Evolutionary conservation across 306 rosid genomes (phyloP).

Genomic region (Spatholobus suberectus): DNA sequence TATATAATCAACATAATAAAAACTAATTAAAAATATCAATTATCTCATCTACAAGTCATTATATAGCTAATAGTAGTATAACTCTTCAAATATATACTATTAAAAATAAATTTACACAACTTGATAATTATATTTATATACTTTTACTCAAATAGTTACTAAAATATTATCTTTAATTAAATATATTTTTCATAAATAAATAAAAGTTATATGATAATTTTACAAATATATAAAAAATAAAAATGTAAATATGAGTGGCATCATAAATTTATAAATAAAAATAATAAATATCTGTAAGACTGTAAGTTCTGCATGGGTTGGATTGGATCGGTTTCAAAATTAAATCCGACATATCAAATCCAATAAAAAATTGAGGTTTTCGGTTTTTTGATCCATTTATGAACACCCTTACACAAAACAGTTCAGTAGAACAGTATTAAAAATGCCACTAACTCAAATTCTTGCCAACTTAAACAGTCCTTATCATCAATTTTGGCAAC

Average conservation of each 20-base stretch:
- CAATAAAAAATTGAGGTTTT: too few species aligned
- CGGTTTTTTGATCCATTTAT: not conserved
- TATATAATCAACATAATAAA: not conserved
- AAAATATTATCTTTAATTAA: too few species aligned
- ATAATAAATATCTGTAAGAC: not conserved
- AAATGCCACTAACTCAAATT: conserved; percentile 26
- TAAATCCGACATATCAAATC: not conserved
- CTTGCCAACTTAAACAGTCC: conserved; percentile 11
- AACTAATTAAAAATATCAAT: not conserved
- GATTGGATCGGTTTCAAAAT: not conserved
- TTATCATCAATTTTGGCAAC: not conserved
- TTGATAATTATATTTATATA: not conserved
- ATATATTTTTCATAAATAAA: not conserved
- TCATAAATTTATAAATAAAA: not conserved
- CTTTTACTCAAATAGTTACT: not conserved
- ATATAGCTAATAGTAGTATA: not conserved
- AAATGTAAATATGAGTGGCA: not conserved
- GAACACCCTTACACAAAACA: not conserved
- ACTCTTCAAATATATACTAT: not conserved
- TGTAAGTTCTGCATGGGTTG: not conserved
- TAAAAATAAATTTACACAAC: not conserved
- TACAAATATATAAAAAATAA: not conserved
- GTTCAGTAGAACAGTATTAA: conserved; percentile 31
- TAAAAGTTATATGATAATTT: not conserved
- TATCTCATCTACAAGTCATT: not conserved